Percentiles rank a stretch among this genome's conserved stretches.
These are phyloP conservation scores for Sicyos edulis DNA, from an alignment of 306 rosid genomes.

Conservation along the genomic window DNA sequence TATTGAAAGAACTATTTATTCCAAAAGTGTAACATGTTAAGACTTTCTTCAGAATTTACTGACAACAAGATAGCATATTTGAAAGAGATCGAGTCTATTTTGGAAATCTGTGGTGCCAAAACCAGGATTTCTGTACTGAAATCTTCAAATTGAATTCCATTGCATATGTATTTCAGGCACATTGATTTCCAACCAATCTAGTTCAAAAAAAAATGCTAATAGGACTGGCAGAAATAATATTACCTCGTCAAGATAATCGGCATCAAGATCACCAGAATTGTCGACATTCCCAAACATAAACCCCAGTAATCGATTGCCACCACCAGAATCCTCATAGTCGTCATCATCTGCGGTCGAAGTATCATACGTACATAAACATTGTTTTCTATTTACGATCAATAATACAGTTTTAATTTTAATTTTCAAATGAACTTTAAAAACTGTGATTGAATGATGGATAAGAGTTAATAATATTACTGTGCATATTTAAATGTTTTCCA, in stretches of 20 bases:
- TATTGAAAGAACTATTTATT: neutral
- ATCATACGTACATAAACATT: neutral
- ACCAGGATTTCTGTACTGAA: neutral
- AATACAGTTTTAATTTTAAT: neutral
- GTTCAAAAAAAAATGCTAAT: slow-evolving; percentile 12
- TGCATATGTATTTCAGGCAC: neutral
- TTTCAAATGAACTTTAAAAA: neutral
- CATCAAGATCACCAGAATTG: slow-evolving; percentile 91
- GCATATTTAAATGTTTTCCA: neutral
- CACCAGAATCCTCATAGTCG: slow-evolving; percentile 68
- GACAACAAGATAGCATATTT: neutral
- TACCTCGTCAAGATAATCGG: slow-evolving; percentile 95
- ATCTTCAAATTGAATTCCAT: neutral
- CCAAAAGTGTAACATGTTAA: neutral
- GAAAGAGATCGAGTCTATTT: neutral
- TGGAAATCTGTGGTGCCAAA: neutral
- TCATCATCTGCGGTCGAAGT: slow-evolving; percentile 54
- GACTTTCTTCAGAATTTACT: neutral
- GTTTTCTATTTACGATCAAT: neutral
- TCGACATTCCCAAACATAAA: slow-evolving; percentile 97
- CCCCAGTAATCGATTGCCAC: slow-evolving; percentile 69
- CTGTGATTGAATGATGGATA: neutral
- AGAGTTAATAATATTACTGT: neutral
- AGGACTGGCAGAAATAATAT: slow-evolving; percentile 20
- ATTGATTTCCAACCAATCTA: slow-evolving; percentile 14